A percentile compares a stretch with the other conserved stretches of the same genome.
phyloP scores from a whole-genome alignment of 805 yeast genomes.

The Henningerozyma blattae region DNA sequence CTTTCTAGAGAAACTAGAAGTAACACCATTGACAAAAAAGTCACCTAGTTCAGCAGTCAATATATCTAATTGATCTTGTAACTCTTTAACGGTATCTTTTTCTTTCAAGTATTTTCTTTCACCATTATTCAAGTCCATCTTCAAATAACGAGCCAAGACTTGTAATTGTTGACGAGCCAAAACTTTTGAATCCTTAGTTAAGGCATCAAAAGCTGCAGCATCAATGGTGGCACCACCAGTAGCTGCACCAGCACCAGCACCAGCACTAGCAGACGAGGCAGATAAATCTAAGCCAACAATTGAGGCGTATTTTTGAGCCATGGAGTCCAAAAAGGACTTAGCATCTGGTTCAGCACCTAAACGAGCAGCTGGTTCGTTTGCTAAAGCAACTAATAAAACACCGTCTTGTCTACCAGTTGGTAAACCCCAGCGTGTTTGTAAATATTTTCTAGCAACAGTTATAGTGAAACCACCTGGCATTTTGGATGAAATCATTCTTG shows the following conservation, averaged over 20 bases:
- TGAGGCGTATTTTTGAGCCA: constrained; percentile 78
- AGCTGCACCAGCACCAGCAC: constrained; percentile 37
- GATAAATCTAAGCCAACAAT: constrained; percentile 66
- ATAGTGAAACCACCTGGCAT: constrained; percentile 99
- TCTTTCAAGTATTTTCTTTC: constrained; percentile 66
- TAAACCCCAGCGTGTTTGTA: constrained; percentile 86
- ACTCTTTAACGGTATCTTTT: constrained; percentile 69
- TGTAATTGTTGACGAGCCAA: constrained; percentile 54
- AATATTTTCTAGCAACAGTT: constrained; percentile 82
- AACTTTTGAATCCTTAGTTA: constrained; percentile 36
- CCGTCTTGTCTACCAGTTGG: constrained; percentile 92
- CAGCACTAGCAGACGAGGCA: constrained; percentile 48
- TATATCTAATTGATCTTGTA: constrained; percentile 85
- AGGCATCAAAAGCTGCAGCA: constrained; percentile 82
- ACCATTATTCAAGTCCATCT: constrained; percentile 83
- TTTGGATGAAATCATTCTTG: constrained; percentile 88
- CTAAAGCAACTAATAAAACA: constrained; percentile 68
- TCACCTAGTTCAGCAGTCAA: constrained; percentile 73
- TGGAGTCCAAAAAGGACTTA: constrained; percentile 71
- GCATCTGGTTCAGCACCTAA: constrained; percentile 82
- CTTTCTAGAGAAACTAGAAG: constrained; percentile 79
- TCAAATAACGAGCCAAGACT: constrained; percentile 88
- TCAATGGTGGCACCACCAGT: constrained; percentile 84
- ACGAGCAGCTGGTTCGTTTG: constrained; percentile 86
- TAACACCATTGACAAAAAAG: constrained; percentile 81